These are phyloP conservation scores for Penicillium aurantiogriseum DNA, from an alignment of 2,329 filamentous ascomycete genomes.

Conservation along the genomic window DNA sequence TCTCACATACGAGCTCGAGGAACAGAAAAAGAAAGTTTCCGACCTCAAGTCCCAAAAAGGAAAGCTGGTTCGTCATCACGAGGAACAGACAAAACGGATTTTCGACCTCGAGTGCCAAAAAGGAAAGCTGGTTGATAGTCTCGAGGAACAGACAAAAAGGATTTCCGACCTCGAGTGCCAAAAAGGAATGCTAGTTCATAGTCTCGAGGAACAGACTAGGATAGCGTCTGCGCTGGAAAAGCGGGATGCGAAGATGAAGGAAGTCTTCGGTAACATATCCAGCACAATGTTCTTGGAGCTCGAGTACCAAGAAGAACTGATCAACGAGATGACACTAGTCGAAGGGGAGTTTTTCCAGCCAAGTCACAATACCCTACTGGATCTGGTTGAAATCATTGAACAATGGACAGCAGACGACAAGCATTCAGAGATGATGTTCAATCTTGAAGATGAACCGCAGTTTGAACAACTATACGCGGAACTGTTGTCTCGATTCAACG, in stretches of 20 bases:
- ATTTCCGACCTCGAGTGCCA: background rate
- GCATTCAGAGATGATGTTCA: background rate
- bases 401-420: background rate
- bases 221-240: background rate
- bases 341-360: background rate
- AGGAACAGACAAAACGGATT: background rate
- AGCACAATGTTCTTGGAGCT: background rate
- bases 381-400: background rate
- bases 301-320: conserved; percentile 1
- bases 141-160: background rate
- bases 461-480: background rate
- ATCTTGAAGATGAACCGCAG: background rate
- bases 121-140: too few relatives aligned
- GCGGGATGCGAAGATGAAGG: background rate
- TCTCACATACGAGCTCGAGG: background rate
- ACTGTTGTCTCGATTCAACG: background rate
- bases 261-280: background rate
- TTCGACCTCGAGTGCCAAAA: background rate
- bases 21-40: background rate
- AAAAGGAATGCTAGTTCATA: background rate
- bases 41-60: background rate
- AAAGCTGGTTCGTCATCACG: background rate
- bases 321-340: background rate
- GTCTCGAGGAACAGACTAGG: background rate
- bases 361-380: background rate